These are phyloP conservation scores for Neonothopanus nambi DNA, from an alignment of 1,284 basidiomycete genomes.

Conservation along the genomic window DNA sequence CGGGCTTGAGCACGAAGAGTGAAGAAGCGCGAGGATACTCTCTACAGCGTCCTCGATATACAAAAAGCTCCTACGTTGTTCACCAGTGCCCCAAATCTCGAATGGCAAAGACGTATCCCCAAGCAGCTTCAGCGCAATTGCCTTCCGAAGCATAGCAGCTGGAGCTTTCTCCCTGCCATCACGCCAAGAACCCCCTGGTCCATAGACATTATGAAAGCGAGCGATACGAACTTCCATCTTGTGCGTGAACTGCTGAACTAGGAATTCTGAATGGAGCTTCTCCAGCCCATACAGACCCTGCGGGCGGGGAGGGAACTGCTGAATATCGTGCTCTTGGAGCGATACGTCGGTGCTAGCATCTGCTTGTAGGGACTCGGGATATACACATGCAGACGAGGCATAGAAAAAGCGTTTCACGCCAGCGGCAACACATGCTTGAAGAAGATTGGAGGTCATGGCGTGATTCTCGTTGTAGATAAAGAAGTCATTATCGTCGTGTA, in stretches of 20 bases:
- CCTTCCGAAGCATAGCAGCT: constrained; percentile 57
- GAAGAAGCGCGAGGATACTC: constrained; percentile 44
- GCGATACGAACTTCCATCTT: constrained; percentile 47
- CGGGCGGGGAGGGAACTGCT: constrained; percentile 37
- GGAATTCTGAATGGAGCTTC: constrained; percentile 52
- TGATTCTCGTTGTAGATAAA: constrained; percentile 52
- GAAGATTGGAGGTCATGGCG: constrained; percentile 47
- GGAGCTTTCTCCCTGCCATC: constrained; percentile 60
- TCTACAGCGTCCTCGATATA: constrained; percentile 55
- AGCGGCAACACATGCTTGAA: constrained; percentile 38
- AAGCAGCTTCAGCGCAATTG: constrained; percentile 34
- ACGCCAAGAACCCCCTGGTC: constrained; percentile 52
- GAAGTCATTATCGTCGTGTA: constrained; percentile 51
- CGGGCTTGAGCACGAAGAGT: constrained; percentile 34
- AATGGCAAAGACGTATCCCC: constrained; percentile 25
- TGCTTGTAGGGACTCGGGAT: constrained; percentile 47
- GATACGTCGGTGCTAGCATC: constrained; percentile 35
- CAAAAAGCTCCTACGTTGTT: constrained; percentile 54
- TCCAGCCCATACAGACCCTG: constrained; percentile 63
- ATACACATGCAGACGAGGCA: constrained; percentile 62
- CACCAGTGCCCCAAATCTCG: constrained; percentile 60
- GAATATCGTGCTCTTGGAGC: constrained; percentile 48
- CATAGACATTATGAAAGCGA: constrained; percentile 62
- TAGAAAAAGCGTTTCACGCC: constrained; percentile 49
- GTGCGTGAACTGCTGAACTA: constrained; percentile 35